Conservation (phyloP, 2,329 filamentous ascomycete genomes). For the Monosporascus sp. region DNA sequence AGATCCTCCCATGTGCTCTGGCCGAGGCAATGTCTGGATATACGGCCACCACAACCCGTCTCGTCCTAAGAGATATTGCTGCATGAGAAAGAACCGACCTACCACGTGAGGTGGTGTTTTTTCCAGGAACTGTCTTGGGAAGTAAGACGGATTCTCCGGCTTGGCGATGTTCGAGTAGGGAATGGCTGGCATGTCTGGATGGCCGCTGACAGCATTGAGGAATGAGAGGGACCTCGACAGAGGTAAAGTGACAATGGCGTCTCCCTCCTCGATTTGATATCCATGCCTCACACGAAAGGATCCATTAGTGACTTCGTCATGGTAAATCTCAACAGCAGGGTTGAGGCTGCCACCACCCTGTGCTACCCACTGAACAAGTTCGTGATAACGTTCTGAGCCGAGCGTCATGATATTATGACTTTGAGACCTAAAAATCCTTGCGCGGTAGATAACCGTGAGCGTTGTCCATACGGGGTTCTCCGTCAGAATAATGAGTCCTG, state of each 20-base stretch:
- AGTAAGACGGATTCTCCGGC: conserved; percentile 20
- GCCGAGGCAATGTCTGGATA: conserved; percentile 59
- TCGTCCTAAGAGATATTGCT: conserved; percentile 55
- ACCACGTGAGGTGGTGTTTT: conserved; percentile 52
- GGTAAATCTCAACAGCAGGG: conserved; percentile 46
- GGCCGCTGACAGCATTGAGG: conserved; percentile 44
- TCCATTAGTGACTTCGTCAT: conserved; percentile 44
- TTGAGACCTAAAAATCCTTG: no score
- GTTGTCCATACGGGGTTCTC: no score
- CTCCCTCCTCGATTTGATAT: conserved; percentile 27
- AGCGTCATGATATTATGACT: conserved; percentile 11
- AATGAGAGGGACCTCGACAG: conserved; percentile 52
- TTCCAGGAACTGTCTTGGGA: conserved; percentile 47
- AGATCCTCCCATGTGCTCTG: conserved; percentile 45
- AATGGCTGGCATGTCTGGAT: conserved; percentile 17
- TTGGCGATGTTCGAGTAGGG: conserved; percentile 5
- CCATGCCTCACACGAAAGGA: conserved; percentile 47
- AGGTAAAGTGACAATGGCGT: conserved; percentile 47
- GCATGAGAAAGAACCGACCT: conserved; percentile 63
- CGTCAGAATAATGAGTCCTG: no score
- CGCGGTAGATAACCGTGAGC: no score
- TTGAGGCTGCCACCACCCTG: conserved; percentile 44
- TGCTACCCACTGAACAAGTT: conserved; percentile 45
- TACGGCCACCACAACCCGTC: conserved; percentile 66
- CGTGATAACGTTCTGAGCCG: conserved; percentile 20